Evolutionary conservation across 2,329 filamentous ascomycete species (phyloP).

Genomic region (Macrophomina pseudophaseolina): DNA sequence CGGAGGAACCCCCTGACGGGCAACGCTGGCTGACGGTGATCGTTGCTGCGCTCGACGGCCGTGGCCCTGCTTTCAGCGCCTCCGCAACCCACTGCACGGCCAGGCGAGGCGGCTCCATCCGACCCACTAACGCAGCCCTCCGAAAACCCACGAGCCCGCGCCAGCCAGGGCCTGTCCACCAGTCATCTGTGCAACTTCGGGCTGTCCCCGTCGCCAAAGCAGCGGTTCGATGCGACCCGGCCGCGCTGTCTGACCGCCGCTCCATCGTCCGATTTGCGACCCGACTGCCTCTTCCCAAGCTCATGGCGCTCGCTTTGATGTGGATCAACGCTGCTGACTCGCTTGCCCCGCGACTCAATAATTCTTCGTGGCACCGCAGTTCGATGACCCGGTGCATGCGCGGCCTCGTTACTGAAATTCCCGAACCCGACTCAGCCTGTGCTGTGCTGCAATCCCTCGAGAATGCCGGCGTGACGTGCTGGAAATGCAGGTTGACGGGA

Average conservation of each 20-base stretch:
- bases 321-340: constrained; percentile 20
- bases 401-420: neutral
- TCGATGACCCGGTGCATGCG: constrained; percentile 1
- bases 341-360: neutral
- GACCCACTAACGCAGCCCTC: neutral
- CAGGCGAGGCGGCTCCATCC: constrained; percentile 18
- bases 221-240: constrained; percentile 24
- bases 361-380: constrained; percentile 7
- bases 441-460: neutral
- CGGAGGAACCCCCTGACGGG: neutral
- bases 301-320: constrained; percentile 4
- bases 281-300: constrained; percentile 4
- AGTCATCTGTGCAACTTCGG: constrained; percentile 12
- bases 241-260: constrained; percentile 23
- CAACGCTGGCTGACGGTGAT: constrained; percentile 6
- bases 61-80: constrained; percentile 12
- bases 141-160: neutral
- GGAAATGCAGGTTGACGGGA: neutral
- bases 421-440: neutral
- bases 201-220: constrained; percentile 1
- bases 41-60: constrained; percentile 6
- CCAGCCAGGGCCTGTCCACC: neutral
- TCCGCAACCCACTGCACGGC: neutral
- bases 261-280: constrained; percentile 21
- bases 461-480: neutral